Percentiles rank a stretch among this genome's conserved stretches.
These are phyloP conservation scores for Teratosphaeria viscida DNA, from an alignment of 2,329 filamentous ascomycete genomes.

Conservation along the genomic window DNA sequence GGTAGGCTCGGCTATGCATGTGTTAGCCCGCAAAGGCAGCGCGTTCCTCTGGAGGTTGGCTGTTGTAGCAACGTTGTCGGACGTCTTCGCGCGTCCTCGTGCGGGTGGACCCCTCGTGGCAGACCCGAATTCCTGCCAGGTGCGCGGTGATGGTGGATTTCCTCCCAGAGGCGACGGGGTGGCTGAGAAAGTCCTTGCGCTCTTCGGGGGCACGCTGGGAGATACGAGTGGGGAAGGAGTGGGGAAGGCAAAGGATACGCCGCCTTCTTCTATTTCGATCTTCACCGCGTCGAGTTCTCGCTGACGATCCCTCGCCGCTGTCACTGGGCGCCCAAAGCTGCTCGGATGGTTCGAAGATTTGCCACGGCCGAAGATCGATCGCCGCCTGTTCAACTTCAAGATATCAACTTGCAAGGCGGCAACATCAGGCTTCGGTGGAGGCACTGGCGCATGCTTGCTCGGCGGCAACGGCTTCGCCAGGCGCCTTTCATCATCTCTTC, in stretches of 20 bases:
- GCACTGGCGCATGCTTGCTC: background rate
- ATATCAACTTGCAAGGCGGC: background rate
- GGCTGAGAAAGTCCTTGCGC: slow-evolving; percentile 3
- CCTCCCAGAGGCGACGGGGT: slow-evolving; percentile 6
- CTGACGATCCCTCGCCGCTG: background rate
- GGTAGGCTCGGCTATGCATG: background rate
- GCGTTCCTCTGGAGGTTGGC: slow-evolving; percentile 2
- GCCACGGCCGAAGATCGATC: slow-evolving; percentile 3
- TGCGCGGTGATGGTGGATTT: slow-evolving; percentile 10
- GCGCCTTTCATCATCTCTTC: background rate
- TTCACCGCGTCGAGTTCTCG: slow-evolving; percentile 1
- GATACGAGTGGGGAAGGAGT: slow-evolving; percentile 17
- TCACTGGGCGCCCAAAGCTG: background rate
- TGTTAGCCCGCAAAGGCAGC: background rate
- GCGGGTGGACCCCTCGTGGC: slow-evolving; percentile 11
- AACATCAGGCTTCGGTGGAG: background rate
- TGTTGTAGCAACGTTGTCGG: slow-evolving; percentile 7
- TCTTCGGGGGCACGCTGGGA: slow-evolving; percentile 8
- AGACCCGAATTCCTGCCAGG: slow-evolving; percentile 10
- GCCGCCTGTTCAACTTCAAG: background rate
- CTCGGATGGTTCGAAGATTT: slow-evolving; percentile 1
- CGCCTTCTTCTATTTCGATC: slow-evolving; percentile 15
- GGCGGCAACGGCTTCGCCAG: background rate
- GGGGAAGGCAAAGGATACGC: slow-evolving; percentile 19
- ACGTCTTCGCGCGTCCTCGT: slow-evolving; percentile 15